Evolutionary conservation across 2,329 filamentous ascomycete genomes (phyloP), one percentile per base, ranked within the genome.

Genomic region (Gnomoniopsis smithogilvyi): DNA sequence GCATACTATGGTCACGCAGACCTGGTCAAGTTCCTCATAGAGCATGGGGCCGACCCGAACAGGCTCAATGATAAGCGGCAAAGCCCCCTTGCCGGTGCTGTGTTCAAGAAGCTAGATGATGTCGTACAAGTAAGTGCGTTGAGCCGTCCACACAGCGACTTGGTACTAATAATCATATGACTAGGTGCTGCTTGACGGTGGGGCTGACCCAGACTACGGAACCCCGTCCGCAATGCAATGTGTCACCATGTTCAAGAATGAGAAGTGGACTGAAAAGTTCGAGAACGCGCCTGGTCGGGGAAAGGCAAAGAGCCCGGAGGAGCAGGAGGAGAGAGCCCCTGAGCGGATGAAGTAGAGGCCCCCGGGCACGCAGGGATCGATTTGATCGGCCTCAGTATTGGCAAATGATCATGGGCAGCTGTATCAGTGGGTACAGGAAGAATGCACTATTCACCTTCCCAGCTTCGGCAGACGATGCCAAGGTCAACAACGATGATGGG

Each of bases 71-170:
- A 87, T 61, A 74, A 82, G 50, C 85, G 84, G 0, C 89, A 91
- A 71, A 89, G 85, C 62, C 84, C 86, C 0, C 75, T 91, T 3
- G 87, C 88, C 0, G 88, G 89, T 0, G 88, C 88, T 0, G 84
- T 91, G 7, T 91, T 91, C 70, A 91, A 91, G 72, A 84, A 83
- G 12, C 85, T 88, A 67, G 80, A 82, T 54, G 81, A 80, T 2
- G 84, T 91, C 2, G 80, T 91, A 8, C 81, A 83, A 68, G 80
- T 83, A 60, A 52, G 70, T 62, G 26, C 26, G 15, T 41, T n/a
- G 36, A n/a, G 21, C 43, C 21, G 19, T 19, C 49, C 7, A n/a
- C n/a, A 4, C 30, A 17, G 3, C 51, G 11, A n/a, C 6, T 33
- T 33, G 41, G 34, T 45, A 15, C 8, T 14, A 11, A 55, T 11